These are phyloP conservation scores for Filobasidium wieringae DNA, from an alignment of 768 basidiomycete genomes.

Conservation along the genomic window DNA sequence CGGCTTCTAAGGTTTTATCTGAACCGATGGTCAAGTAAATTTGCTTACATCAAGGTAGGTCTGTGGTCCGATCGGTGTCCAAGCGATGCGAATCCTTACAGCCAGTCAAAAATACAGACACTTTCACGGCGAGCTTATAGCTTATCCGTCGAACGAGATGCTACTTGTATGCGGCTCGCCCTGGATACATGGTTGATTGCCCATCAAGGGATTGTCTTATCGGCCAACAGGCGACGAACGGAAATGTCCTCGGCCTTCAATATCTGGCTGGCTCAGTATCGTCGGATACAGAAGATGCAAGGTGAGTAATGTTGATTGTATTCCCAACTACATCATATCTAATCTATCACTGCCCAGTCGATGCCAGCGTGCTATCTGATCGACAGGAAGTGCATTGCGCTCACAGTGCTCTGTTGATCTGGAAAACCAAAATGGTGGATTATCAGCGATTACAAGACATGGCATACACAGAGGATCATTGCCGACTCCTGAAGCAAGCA, in stretches of 20 bases:
- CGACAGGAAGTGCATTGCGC: neutral
- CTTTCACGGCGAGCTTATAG: slow-evolving; percentile 5
- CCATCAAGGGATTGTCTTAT: neutral
- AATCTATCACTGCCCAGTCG: too few relatives aligned
- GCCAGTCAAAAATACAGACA: neutral
- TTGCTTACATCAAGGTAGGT: too few relatives aligned
- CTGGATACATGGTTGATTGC: slow-evolving; percentile 1
- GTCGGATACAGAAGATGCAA: too few relatives aligned
- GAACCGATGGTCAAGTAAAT: too few relatives aligned
- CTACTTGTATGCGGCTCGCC: neutral
- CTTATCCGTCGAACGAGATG: slow-evolving; percentile 2
- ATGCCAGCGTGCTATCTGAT: slow-evolving; percentile 3
- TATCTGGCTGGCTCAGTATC: too few relatives aligned
- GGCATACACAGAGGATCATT: neutral
- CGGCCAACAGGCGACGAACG: neutral
- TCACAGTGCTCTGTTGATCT: neutral
- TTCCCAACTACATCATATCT: too few relatives aligned
- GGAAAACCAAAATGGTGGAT: neutral
- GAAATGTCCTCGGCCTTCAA: neutral
- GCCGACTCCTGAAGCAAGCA: neutral
- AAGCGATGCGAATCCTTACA: too few relatives aligned
- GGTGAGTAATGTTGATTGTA: too few relatives aligned
- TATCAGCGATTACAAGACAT: neutral
- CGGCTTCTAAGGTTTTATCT: too few relatives aligned
- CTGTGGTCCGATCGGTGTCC: too few relatives aligned